Evolutionary conservation across 2,329 filamentous ascomycete species (phyloP), one percentile per base, ranked within the genome.

Genomic region (Thielaviopsis cerberus): DNA sequence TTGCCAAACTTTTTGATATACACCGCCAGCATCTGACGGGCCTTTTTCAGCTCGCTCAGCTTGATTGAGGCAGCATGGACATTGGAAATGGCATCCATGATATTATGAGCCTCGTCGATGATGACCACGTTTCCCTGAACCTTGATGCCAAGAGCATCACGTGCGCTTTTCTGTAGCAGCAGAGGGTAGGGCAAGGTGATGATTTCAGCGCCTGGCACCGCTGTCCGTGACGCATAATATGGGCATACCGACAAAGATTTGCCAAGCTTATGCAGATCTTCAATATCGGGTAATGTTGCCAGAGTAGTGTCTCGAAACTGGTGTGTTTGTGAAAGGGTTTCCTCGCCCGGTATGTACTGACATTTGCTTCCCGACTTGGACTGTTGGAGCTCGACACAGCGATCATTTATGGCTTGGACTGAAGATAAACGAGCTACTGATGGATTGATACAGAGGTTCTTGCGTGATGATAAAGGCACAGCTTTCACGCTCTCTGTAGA

Each of bases 21-120:
- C 0, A 82, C 74, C 0, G 83, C 84, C 1, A 98, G 74, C 70
- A 94, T 89, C 54, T 77, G 76, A 57, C 87, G 79, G 2, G 85
- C 87, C 60, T 78, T 77, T 54, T 80, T 80, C 20, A 97, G 73
- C 62, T 96, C 89, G 25, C 73, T 73, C 3, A 94, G 72, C 1
- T 80, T 80, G 22, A 97, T 77, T 37, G 86, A 81, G 0, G 88
- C 81, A 0, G 90, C 90, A 67, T 96, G 83, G 34, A 95, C 92
- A 52, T 83, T 85, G 17, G 88, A 80, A 52, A 98, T 88, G 0
- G 91, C 89, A 68, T 96, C 90, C 85, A 96, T 95, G 56, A 98
- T 79, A 66, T 98, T 98, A 68, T 98, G 92, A 0, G 92, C 92
- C 72, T 98, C 92, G 64, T 98, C 92, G 53, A 98, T 87, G 25